These are phyloP conservation scores for Globisporangium barbulae DNA, from an alignment of 352 stramenopile genomes.

Conservation along the genomic window DNA sequence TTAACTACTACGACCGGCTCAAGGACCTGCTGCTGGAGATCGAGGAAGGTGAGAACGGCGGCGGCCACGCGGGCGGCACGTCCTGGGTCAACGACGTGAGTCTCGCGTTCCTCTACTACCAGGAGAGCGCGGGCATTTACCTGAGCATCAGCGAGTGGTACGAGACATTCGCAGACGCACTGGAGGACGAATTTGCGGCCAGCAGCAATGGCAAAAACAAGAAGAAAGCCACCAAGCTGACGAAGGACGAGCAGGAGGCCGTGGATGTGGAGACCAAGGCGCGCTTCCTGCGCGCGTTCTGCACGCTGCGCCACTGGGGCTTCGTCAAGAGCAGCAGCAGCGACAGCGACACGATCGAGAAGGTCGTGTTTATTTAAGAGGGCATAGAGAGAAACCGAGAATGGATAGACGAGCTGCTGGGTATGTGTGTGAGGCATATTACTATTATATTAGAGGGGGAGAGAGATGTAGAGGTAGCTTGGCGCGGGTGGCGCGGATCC, in stretches of 20 bases:
- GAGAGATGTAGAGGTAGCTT: slow-evolving; percentile 17
- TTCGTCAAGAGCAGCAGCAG: slow-evolving; percentile 45
- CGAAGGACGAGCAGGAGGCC: slow-evolving; percentile 10
- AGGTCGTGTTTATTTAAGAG: slow-evolving; percentile 75
- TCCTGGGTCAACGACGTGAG: slow-evolving; percentile 60
- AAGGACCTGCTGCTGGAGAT: slow-evolving; percentile 40
- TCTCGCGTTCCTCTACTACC: slow-evolving; percentile 68
- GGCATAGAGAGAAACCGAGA: slow-evolving; percentile 1
- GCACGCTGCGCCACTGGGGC: slow-evolving; percentile 69
- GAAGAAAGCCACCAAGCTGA: slow-evolving; percentile 16
- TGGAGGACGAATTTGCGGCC: slow-evolving; percentile 28
- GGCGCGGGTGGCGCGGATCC: not conserved
- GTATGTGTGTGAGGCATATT: slow-evolving; percentile 1
- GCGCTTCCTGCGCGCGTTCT: slow-evolving; percentile 64
- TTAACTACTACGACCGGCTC: slow-evolving; percentile 60
- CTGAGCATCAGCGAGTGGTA: slow-evolving; percentile 71
- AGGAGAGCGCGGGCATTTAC: slow-evolving; percentile 54
- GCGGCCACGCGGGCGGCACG: slow-evolving; percentile 5
- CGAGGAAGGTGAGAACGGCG: slow-evolving; percentile 21
- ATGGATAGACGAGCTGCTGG: not conserved
- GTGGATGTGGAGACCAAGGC: slow-evolving; percentile 41
- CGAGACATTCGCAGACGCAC: slow-evolving; percentile 42
- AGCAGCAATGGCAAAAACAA: slow-evolving; percentile 1
- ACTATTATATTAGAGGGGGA: slow-evolving; percentile 37
- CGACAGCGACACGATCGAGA: slow-evolving; percentile 65